Evolutionary conservation across 768 basidiomycete species (phyloP).

Genomic region (Gelatoporia subvermispora): DNA sequence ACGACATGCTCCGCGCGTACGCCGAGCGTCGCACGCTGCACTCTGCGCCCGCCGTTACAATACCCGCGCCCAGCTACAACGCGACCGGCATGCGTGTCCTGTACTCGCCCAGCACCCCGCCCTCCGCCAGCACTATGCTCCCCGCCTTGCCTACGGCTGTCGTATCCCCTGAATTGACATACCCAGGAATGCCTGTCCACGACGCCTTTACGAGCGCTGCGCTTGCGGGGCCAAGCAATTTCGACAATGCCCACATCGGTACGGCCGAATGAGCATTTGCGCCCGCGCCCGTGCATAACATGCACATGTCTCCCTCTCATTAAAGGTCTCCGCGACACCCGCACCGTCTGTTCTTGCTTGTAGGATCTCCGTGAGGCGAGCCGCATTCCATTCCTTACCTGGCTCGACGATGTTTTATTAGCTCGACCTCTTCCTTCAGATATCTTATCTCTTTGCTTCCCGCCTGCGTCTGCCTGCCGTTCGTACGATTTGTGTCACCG

Average conservation of each 20-base stretch:
- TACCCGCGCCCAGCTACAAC: slow-evolving; percentile 22
- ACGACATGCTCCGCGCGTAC: slow-evolving; percentile 75
- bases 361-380: slow-evolving; percentile 6
- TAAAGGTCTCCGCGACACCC: no score
- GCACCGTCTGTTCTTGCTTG: slow-evolving; percentile 3
- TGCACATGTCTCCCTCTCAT: neutral
- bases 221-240: slow-evolving; percentile 23
- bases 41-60: slow-evolving; percentile 18
- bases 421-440: no score
- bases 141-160: slow-evolving; percentile 1
- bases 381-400: no score
- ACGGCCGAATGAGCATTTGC: slow-evolving; percentile 16
- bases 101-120: slow-evolving; percentile 23
- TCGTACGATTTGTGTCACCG: no score
- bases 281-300: neutral
- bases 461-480: no score
- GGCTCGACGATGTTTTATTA: no score
- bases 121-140: neutral
- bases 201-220: slow-evolving; percentile 14
- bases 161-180: slow-evolving; percentile 4
- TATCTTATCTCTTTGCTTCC: no score
- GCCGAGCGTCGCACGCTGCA: slow-evolving; percentile 39
- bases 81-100: slow-evolving; percentile 28
- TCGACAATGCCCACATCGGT: slow-evolving; percentile 25
- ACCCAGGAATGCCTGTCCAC: slow-evolving; percentile 1